These are phyloP conservation scores for Gillenia trifoliata DNA, from an alignment of 306 rosid genomes.

Conservation along the genomic window DNA sequence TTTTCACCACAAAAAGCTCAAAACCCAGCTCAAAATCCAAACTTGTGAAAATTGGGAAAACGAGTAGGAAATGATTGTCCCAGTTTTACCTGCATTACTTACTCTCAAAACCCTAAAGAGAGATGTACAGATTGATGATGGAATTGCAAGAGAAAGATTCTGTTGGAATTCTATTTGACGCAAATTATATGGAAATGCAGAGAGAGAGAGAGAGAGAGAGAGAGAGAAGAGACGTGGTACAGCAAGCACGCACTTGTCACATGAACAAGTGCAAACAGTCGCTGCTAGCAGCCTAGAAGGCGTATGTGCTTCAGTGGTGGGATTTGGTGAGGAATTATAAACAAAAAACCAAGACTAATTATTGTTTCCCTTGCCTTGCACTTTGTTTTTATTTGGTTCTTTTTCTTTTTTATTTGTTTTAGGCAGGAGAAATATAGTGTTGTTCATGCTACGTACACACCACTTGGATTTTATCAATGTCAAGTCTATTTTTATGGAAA, in stretches of 20 bases:
- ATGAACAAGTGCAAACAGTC: neutral
- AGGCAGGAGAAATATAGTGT: neutral
- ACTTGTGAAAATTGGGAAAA: neutral
- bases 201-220: neutral
- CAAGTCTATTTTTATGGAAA: too few relatives aligned
- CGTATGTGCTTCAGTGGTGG: slow-evolving; percentile 19
- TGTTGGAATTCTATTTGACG: neutral
- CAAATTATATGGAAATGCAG: neutral
- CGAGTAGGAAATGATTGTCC: neutral
- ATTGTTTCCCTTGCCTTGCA: neutral
- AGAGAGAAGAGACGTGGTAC: neutral
- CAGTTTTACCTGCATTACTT: neutral
- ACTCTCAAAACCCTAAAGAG: neutral
- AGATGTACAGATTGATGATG: neutral
- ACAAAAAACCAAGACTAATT: slow-evolving; percentile 20
- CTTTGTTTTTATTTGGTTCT: neutral
- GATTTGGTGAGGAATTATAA: slow-evolving; percentile 12
- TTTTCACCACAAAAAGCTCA: neutral
- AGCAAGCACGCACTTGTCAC: neutral
- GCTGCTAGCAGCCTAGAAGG: neutral
- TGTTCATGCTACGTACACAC: neutral
- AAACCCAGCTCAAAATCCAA: neutral
- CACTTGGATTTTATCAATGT: neutral
- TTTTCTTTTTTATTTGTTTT: too few relatives aligned
- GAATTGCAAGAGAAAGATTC: slow-evolving; percentile 3